A percentile compares a stretch with the other conserved stretches of the same genome.
phyloP scores from a whole-genome alignment of 768 basidiomycete genomes.

The Mycena galericulata region DNA sequence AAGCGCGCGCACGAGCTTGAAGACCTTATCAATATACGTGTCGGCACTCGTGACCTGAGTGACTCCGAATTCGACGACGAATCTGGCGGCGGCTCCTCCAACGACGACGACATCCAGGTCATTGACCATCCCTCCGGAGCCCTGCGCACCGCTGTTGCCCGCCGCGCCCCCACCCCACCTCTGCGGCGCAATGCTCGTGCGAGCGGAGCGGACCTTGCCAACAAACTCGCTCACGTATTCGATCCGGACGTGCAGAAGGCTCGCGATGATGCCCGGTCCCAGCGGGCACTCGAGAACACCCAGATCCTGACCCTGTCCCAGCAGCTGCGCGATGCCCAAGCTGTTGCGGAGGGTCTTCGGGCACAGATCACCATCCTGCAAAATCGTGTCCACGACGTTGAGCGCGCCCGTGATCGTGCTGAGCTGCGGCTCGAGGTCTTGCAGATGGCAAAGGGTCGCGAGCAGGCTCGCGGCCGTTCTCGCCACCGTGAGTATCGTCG shows the following conservation, averaged over 20 bases:
- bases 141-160: too few relatives aligned
- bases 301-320: constrained; percentile 10
- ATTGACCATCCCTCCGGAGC: too few relatives aligned
- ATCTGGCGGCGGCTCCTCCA: neutral
- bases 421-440: constrained; percentile 28
- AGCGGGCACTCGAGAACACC: constrained; percentile 15
- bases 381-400: constrained; percentile 16
- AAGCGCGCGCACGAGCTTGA: constrained; percentile 18
- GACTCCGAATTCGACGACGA: constrained; percentile 9
- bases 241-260: neutral
- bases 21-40: constrained; percentile 7
- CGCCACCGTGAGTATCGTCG: too few relatives aligned
- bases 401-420: constrained; percentile 27
- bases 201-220: neutral
- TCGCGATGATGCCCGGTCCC: constrained; percentile 9
- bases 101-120: neutral
- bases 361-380: constrained; percentile 28
- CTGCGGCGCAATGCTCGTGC: constrained; percentile 1
- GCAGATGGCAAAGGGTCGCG: neutral
- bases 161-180: neutral
- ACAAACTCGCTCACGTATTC: neutral
- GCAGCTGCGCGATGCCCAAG: constrained; percentile 16
- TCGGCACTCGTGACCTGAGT: constrained; percentile 15
- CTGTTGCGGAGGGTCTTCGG: constrained; percentile 23
- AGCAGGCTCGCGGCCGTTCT: constrained; percentile 5